These are phyloP conservation scores for Vitis rupestris DNA, from an alignment of 164 flowering plant genomes.

Conservation along the genomic window DNA sequence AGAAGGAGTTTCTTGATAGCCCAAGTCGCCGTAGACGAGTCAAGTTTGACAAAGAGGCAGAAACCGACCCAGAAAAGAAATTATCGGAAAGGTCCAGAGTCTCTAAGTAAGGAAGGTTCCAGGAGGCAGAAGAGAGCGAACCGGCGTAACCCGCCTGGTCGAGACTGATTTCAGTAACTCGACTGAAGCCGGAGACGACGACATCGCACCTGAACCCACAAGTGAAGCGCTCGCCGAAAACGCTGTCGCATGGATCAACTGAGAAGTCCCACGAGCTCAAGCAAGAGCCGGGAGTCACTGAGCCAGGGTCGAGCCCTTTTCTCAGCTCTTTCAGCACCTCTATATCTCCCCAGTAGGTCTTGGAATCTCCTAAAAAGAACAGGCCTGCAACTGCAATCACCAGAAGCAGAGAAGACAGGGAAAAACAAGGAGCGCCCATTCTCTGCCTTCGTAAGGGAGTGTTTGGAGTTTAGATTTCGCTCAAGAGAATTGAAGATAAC, in stretches of 20 bases:
- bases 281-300: conserved; percentile 71
- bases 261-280: conserved; percentile 78
- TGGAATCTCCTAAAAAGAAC: conserved; percentile 18
- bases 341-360: conserved; percentile 47
- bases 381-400: conserved; percentile 1
- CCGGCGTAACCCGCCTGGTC: conserved; percentile 87
- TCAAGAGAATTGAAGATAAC: background rate
- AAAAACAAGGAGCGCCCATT: conserved; percentile 22
- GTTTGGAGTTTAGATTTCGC: background rate
- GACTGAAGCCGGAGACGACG: conserved; percentile 27
- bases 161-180: conserved; percentile 81
- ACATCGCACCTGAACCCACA: conserved; percentile 87
- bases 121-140: conserved; percentile 37
- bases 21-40: conserved; percentile 56
- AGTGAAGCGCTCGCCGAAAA: conserved; percentile 63
- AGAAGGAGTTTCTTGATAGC: conserved; percentile 68
- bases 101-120: conserved; percentile 59
- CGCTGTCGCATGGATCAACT: conserved; percentile 80
- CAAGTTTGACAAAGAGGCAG: conserved; percentile 52
- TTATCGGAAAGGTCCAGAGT: conserved; percentile 70
- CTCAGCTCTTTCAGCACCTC: conserved; percentile 50
- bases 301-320: conserved; percentile 31
- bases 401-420: conserved; percentile 11
- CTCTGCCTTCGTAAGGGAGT: background rate
- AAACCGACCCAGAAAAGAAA: conserved; percentile 56